phyloP scores from a whole-genome alignment of 2,329 filamentous ascomycete genomes.

The Aaosphaeria arxii region DNA sequence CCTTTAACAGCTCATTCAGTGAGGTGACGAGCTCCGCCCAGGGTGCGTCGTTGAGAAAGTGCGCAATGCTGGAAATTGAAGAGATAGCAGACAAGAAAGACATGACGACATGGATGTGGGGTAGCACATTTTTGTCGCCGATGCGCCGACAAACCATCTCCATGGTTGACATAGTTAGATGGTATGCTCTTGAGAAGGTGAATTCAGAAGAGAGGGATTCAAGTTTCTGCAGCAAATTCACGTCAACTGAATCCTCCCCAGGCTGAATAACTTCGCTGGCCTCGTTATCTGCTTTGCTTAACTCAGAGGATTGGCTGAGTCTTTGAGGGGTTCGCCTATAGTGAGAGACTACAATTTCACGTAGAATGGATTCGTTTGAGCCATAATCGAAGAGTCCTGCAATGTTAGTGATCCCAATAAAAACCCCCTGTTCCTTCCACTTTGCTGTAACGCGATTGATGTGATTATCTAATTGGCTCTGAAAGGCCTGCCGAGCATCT shows the following conservation, averaged over 20 bases:
- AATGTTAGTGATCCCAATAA: slow-evolving; percentile 57
- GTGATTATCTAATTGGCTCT: slow-evolving; percentile 54
- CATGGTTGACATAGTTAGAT: slow-evolving; percentile 46
- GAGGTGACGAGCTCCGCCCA: slow-evolving; percentile 54
- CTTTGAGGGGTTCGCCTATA: slow-evolving; percentile 6
- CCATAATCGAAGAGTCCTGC: slow-evolving; percentile 56
- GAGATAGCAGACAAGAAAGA: slow-evolving; percentile 55
- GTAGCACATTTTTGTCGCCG: slow-evolving; percentile 58
- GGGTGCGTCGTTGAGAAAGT: slow-evolving; percentile 41
- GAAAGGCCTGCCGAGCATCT: slow-evolving; percentile 48
- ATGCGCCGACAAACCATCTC: slow-evolving; percentile 50
- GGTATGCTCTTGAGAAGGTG: slow-evolving; percentile 33
- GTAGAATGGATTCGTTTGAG: slow-evolving; percentile 40
- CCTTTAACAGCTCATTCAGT: slow-evolving; percentile 51
- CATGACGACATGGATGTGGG: slow-evolving; percentile 62
- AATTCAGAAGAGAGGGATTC: slow-evolving; percentile 10
- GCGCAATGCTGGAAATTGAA: slow-evolving; percentile 27
- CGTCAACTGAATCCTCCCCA: slow-evolving; percentile 9
- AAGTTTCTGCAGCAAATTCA: slow-evolving; percentile 15
- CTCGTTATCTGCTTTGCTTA: slow-evolving; percentile 6
- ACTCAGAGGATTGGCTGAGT: slow-evolving; percentile 14
- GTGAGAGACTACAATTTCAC: slow-evolving; percentile 17
- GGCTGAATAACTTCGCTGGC: neutral
- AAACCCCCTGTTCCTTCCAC: slow-evolving; percentile 58
- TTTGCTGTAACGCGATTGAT: slow-evolving; percentile 52